Percentiles rank a stretch among this genome's conserved stretches.
Evolutionary conservation across 164 flowering plant species (phyloP).

Genomic region (Amborella trichopoda): DNA sequence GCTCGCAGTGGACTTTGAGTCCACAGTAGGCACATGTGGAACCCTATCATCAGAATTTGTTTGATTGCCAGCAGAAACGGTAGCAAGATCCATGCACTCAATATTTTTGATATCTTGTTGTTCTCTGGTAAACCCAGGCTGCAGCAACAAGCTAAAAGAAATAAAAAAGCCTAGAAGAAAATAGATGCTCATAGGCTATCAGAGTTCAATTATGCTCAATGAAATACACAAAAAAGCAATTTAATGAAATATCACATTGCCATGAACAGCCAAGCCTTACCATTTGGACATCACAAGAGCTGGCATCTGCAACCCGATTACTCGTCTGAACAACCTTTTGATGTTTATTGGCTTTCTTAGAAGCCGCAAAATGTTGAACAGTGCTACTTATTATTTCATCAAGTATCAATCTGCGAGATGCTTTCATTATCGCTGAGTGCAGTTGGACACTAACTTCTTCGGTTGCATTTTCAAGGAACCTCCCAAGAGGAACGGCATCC

Average conservation of each 20-base stretch:
- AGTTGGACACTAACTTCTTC: conserved; percentile 60
- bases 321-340: conserved; percentile 22
- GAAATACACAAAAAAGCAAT: too few relatives aligned
- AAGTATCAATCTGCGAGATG: conserved; percentile 62
- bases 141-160: conserved; percentile 1
- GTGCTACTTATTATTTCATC: conserved; percentile 70
- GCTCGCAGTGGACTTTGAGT: conserved; percentile 44
- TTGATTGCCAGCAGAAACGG: conserved; percentile 8
- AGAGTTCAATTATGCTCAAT: too few relatives aligned
- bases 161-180: not conserved
- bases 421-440: conserved; percentile 73
- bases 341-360: conserved; percentile 38
- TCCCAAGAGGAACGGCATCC: conserved; percentile 12
- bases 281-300: conserved; percentile 14
- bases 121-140: conserved; percentile 13
- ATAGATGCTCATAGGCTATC: too few relatives aligned
- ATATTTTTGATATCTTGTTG: conserved; percentile 8
- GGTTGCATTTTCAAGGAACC: conserved; percentile 42
- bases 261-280: too few relatives aligned
- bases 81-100: conserved; percentile 9
- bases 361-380: conserved; percentile 39
- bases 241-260: too few relatives aligned
- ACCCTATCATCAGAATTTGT: conserved; percentile 2
- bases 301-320: conserved; percentile 14
- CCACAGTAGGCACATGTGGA: conserved; percentile 5